Conservation (phyloP, 2,329 filamentous ascomycete genomes). For the Macrophomina tecta region DNA sequence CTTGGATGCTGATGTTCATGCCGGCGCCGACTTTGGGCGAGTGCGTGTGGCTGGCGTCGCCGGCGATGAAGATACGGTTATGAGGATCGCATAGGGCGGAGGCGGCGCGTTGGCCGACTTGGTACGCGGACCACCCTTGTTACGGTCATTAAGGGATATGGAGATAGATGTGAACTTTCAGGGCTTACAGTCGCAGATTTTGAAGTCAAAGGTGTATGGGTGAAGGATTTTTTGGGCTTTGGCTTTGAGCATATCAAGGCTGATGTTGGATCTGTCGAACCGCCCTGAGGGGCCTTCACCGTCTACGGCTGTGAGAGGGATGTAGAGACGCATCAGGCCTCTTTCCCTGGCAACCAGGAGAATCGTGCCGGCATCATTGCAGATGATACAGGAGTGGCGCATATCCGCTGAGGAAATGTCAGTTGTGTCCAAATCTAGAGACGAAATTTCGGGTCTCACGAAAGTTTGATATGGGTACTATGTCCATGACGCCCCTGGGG, state of each 20-base stretch:
- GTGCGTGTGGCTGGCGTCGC: conserved; percentile 71
- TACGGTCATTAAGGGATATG: not conserved
- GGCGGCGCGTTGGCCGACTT: conserved; percentile 73
- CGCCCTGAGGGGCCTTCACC: not conserved
- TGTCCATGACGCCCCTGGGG: conserved; percentile 57
- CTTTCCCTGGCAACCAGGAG: conserved; percentile 61
- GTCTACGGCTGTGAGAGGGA: conserved; percentile 36
- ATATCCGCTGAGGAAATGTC: conserved; percentile 58
- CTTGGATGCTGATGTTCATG: conserved; percentile 66
- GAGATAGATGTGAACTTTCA: too few species aligned
- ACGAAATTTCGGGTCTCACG: not conserved
- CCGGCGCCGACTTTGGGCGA: conserved; percentile 75
- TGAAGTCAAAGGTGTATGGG: conserved; percentile 39
- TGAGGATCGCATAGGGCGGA: conserved; percentile 52
- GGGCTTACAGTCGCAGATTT: conserved; percentile 9
- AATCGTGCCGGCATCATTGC: conserved; percentile 53
- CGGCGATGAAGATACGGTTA: conserved; percentile 68
- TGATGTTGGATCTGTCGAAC: conserved; percentile 1
- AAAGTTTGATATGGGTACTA: conserved; percentile 39
- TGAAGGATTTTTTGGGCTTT: conserved; percentile 54
- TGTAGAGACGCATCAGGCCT: conserved; percentile 65
- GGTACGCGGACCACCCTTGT: conserved; percentile 76
- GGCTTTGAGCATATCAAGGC: not conserved
- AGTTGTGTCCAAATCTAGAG: conserved; percentile 33
- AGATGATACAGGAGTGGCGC: conserved; percentile 56